Conservation (phyloP, 805 yeast genomes). For the Phaffomyces opuntiae region DNA sequence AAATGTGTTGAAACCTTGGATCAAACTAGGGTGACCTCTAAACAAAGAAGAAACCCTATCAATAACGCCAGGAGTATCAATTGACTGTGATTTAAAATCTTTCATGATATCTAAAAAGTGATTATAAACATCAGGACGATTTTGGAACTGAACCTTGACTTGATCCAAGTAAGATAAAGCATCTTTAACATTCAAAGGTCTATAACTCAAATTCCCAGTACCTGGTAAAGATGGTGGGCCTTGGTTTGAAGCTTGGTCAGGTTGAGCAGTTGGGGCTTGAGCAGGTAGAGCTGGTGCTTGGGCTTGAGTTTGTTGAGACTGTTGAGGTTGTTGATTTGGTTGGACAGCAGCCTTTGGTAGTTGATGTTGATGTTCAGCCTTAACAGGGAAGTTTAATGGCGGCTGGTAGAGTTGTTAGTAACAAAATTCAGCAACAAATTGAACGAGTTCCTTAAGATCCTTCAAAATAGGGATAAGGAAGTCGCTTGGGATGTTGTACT, state of each 20-base stretch:
- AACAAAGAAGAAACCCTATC: conserved; percentile 89
- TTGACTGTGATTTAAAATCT: conserved; percentile 92
- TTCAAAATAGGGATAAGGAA: no score
- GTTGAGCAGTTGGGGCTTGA: conserved; percentile 10
- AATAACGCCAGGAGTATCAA: conserved; percentile 98
- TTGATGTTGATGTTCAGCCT: conserved; percentile 14
- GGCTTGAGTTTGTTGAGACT: conserved; percentile 24
- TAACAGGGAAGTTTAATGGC: conserved; percentile 6
- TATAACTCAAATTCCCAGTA: conserved; percentile 31
- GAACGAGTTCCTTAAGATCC: background rate
- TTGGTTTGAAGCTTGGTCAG: conserved; percentile 3
- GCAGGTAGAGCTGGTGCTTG: conserved; percentile 18
- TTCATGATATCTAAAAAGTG: conserved; percentile 97
- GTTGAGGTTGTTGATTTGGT: conserved; percentile 22
- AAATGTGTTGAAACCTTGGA: conserved; percentile 96
- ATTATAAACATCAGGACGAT: conserved; percentile 93
- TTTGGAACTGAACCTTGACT: conserved; percentile 85
- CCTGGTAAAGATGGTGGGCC: conserved; percentile 16
- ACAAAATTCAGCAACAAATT: background rate
- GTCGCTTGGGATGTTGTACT: background rate
- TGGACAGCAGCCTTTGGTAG: conserved; percentile 7
- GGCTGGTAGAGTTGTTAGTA: conserved; percentile 7
- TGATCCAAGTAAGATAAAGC: conserved; percentile 94
- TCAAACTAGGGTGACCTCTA: conserved; percentile 86
- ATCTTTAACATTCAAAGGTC: conserved; percentile 91